phyloP scores from a whole-genome alignment of 495 filamentous ascomycete genomes.

The Aspergillus indologenus region DNA sequence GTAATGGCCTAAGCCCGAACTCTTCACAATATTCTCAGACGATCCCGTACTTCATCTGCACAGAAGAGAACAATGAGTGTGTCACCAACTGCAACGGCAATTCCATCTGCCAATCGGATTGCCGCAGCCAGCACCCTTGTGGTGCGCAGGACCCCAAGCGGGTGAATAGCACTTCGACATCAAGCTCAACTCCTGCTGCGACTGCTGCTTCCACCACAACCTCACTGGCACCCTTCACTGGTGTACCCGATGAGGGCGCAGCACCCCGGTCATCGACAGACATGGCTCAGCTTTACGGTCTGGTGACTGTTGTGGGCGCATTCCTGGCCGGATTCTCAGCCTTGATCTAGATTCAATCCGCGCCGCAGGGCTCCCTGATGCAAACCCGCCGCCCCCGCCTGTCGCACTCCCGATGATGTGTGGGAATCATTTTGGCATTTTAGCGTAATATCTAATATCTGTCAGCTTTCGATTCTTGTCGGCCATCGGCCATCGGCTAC shows the following conservation, averaged over 20 bases:
- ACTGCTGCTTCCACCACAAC: constrained; percentile 36
- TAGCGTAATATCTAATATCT: neutral
- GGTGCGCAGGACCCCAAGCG: constrained; percentile 69
- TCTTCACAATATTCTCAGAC: constrained; percentile 80
- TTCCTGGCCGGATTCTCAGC: constrained; percentile 63
- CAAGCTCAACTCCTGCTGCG: constrained; percentile 38
- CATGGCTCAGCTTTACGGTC: constrained; percentile 56
- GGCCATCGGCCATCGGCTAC: neutral
- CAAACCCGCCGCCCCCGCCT: neutral
- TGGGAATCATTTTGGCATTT: neutral
- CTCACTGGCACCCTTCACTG: constrained; percentile 31
- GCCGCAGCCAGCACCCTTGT: constrained; percentile 72
- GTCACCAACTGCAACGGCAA: constrained; percentile 56
- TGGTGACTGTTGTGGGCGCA: constrained; percentile 52
- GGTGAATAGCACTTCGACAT: constrained; percentile 55
- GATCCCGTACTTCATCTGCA: constrained; percentile 81
- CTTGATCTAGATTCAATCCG: constrained; percentile 46
- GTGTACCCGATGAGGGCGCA: constrained; percentile 26
- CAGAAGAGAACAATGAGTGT: constrained; percentile 68
- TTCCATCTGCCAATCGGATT: constrained; percentile 58
- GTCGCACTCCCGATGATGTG: neutral
- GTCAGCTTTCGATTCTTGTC: neutral
- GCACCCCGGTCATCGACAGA: constrained; percentile 41
- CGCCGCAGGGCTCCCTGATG: neutral
- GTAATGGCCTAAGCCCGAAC: constrained; percentile 69